These are phyloP conservation scores for Ustilago nuda DNA, from an alignment of 1,284 basidiomycete species.

Conservation along the genomic window DNA sequence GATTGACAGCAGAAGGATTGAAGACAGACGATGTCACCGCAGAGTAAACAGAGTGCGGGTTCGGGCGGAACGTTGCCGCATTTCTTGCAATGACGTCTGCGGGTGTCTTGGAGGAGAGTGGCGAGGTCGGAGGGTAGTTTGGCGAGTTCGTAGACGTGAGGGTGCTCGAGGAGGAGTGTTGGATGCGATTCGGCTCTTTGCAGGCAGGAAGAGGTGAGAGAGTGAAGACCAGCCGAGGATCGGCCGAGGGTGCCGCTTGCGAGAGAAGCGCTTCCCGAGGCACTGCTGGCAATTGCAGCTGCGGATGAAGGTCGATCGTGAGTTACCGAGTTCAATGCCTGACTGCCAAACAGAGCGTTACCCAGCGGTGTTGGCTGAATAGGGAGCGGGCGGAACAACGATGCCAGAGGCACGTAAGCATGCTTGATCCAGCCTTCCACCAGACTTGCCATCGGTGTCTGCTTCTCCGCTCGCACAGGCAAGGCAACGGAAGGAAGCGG, in stretches of 20 bases:
- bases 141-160: slow-evolving; percentile 85
- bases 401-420: slow-evolving; percentile 62
- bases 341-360: slow-evolving; percentile 21
- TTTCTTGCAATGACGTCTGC: slow-evolving; percentile 77
- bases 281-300: slow-evolving; percentile 16
- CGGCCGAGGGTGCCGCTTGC: slow-evolving; percentile 31
- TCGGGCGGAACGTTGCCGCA: slow-evolving; percentile 85
- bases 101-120: slow-evolving; percentile 80
- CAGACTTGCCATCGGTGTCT: slow-evolving; percentile 62
- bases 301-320: slow-evolving; percentile 42
- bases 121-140: slow-evolving; percentile 85
- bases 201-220: slow-evolving; percentile 42
- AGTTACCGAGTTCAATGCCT: neutral
- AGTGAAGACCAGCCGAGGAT: slow-evolving; percentile 29
- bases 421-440: slow-evolving; percentile 69
- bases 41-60: slow-evolving; percentile 91
- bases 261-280: slow-evolving; percentile 32
- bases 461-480: slow-evolving; percentile 59
- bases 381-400: slow-evolving; percentile 67
- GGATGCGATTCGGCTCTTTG: slow-evolving; percentile 57
- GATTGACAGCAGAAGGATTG: slow-evolving; percentile 93
- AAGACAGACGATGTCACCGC: slow-evolving; percentile 88
- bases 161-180: slow-evolving; percentile 78
- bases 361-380: slow-evolving; percentile 55
- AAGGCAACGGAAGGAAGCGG: slow-evolving; percentile 59